Evolutionary conservation across 805 yeast genomes (phyloP).

Genomic region (Metschnikowia noctiluminum): DNA sequence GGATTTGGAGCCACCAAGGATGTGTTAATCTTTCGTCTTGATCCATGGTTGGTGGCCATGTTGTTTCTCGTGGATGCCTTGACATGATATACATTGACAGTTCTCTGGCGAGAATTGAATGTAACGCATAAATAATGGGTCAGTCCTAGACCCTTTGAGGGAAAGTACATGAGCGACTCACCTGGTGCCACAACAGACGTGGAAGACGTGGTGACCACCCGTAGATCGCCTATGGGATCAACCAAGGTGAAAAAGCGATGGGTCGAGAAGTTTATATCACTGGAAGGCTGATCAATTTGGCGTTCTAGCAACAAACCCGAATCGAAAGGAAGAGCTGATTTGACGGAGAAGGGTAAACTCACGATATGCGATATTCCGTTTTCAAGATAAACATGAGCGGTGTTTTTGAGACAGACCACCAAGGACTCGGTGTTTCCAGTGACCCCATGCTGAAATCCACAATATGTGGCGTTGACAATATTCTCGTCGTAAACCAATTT

Average conservation of each 20-base stretch:
- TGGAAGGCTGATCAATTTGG: conserved; percentile 20
- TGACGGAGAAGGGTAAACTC: conserved; percentile 67
- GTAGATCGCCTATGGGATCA: conserved; percentile 74
- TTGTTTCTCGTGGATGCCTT: conserved; percentile 32
- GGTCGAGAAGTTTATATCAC: conserved; percentile 11
- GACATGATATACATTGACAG: conserved; percentile 54
- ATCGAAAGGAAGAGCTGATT: conserved; percentile 59
- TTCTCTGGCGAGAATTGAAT: conserved; percentile 43
- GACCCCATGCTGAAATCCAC: conserved; percentile 38
- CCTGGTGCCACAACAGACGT: conserved; percentile 57
- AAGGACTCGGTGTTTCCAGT: conserved; percentile 34
- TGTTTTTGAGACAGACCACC: conserved; percentile 58
- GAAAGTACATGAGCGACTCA: conserved; percentile 59
- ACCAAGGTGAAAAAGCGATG: conserved; percentile 58
- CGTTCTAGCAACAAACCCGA: conserved; percentile 67
- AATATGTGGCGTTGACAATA: conserved; percentile 59
- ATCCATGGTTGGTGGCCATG: not conserved
- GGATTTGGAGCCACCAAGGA: conserved; percentile 41
- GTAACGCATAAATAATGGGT: conserved; percentile 53
- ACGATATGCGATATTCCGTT: conserved; percentile 59
- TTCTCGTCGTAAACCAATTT: conserved; percentile 49
- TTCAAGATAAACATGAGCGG: conserved; percentile 58
- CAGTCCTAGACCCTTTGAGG: conserved; percentile 34
- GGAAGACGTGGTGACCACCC: conserved; percentile 67
- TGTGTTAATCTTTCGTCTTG: conserved; percentile 25